These are phyloP conservation scores for Globisporangium splendens DNA, from an alignment of 352 stramenopile genomes.

Conservation along the genomic window DNA sequence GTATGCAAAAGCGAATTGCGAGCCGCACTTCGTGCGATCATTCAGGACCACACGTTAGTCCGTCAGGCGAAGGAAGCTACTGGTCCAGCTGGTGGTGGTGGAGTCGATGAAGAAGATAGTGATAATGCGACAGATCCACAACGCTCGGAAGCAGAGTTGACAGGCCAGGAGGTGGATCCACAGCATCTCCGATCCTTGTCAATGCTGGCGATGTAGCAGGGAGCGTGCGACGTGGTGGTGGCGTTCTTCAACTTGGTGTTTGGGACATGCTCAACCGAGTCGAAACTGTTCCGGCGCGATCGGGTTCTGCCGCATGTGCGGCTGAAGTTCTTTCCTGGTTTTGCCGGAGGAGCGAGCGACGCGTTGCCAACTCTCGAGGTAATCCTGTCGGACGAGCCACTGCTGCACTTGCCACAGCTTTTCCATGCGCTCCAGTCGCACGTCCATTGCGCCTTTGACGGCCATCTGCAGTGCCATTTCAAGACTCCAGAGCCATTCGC, in stretches of 20 bases:
- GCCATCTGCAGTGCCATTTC: constrained; percentile 38
- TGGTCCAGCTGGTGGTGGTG: too few relatives aligned
- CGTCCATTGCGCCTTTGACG: constrained; percentile 18
- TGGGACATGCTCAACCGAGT: constrained; percentile 21
- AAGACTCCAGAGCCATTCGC: constrained; percentile 21
- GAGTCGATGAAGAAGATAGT: background rate
- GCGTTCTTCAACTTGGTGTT: constrained; percentile 66
- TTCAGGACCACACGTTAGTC: constrained; percentile 22
- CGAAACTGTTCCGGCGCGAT: constrained; percentile 44
- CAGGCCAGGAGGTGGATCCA: constrained; percentile 1
- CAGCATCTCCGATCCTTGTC: constrained; percentile 13
- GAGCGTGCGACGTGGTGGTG: constrained; percentile 20
- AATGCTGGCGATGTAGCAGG: constrained; percentile 18
- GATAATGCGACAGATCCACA: background rate
- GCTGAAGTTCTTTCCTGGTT: constrained; percentile 31
- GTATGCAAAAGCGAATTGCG: constrained; percentile 54
- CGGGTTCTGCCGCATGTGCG: constrained; percentile 41
- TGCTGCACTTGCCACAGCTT: constrained; percentile 57
- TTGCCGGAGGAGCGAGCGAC: constrained; percentile 7
- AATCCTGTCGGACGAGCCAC: constrained; percentile 31
- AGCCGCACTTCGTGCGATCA: constrained; percentile 27
- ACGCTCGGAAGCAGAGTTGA: too few relatives aligned
- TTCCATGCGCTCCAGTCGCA: constrained; percentile 46
- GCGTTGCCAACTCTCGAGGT: constrained; percentile 18
- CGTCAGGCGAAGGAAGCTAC: constrained; percentile 12